A percentile compares a stretch with the other conserved stretches of the same genome.
These are phyloP conservation scores for Chaetomium olivaceum DNA, from an alignment of 2,329 filamentous ascomycete species.

Conservation along the genomic window DNA sequence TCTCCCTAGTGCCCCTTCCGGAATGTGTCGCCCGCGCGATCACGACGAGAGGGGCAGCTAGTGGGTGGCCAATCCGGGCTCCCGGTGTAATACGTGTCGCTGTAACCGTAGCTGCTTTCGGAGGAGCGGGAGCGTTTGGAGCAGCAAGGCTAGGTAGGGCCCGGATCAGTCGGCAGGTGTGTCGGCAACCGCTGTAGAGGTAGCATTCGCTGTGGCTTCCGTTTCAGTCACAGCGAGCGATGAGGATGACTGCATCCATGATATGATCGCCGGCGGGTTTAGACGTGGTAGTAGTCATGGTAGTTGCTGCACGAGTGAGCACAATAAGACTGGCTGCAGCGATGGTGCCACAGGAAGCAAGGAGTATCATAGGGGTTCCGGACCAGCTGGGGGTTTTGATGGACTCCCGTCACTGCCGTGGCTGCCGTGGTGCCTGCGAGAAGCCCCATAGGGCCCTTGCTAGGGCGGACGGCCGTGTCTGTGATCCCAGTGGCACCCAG, in stretches of 20 bases:
- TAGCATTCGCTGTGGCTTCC: background rate
- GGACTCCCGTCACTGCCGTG: background rate
- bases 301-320: background rate
- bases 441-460: background rate
- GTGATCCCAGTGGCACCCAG: background rate
- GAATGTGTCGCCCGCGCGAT: background rate
- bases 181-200: background rate
- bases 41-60: background rate
- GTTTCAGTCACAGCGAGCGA: background rate
- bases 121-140: background rate
- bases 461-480: background rate
- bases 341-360: background rate
- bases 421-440: background rate
- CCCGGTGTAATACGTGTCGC: background rate
- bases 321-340: background rate
- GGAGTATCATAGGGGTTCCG: background rate
- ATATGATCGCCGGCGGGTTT: too few relatives aligned
- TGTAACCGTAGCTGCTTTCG: background rate
- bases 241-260: background rate
- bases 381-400: background rate
- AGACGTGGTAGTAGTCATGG: background rate
- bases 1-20: background rate
- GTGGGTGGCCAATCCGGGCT: background rate
- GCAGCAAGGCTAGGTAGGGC: background rate
- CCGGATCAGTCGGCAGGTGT: background rate